These are phyloP conservation scores for Sporobolomyces phaffii DNA, from an alignment of 768 basidiomycete species.

Conservation along the genomic window DNA sequence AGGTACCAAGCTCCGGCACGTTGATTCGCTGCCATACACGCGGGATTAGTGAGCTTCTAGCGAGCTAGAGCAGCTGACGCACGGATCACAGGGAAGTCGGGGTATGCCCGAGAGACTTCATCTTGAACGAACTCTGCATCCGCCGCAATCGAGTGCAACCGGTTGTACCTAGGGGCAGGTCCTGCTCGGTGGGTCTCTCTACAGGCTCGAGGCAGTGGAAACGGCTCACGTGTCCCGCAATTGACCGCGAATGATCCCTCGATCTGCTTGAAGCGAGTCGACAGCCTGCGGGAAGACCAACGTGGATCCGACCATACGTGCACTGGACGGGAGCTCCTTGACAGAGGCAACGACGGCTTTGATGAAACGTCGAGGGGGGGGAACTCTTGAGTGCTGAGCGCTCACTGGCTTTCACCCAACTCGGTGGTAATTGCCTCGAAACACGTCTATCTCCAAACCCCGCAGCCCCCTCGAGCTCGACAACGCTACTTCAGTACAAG, in stretches of 20 bases:
- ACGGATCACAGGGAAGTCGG: constrained; percentile 57
- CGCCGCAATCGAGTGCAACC: constrained; percentile 74
- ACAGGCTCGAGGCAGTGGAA: no score
- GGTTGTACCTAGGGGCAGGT: constrained; percentile 62
- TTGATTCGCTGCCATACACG: constrained; percentile 63
- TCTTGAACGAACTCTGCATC: constrained; percentile 65
- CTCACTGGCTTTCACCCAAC: no score
- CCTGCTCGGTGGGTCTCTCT: neutral
- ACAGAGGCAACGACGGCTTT: no score
- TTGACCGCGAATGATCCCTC: neutral
- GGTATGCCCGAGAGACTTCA: constrained; percentile 53
- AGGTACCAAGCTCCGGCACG: constrained; percentile 94
- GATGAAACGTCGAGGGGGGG: no score
- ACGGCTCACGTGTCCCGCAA: constrained; percentile 22
- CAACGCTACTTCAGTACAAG: no score
- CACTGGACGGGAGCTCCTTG: neutral
- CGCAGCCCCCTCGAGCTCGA: no score
- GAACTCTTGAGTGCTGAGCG: no score
- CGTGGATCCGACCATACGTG: neutral
- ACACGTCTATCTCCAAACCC: no score
- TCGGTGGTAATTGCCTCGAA: no score
- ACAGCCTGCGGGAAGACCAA: constrained; percentile 19
- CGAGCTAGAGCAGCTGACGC: neutral
- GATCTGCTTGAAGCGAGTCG: constrained; percentile 13
- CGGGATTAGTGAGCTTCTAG: neutral